A percentile compares a stretch with the other conserved stretches of the same genome.
Evolutionary conservation across 1,139 yeast species (phyloP).

Genomic region (Taphrina sp.): DNA sequence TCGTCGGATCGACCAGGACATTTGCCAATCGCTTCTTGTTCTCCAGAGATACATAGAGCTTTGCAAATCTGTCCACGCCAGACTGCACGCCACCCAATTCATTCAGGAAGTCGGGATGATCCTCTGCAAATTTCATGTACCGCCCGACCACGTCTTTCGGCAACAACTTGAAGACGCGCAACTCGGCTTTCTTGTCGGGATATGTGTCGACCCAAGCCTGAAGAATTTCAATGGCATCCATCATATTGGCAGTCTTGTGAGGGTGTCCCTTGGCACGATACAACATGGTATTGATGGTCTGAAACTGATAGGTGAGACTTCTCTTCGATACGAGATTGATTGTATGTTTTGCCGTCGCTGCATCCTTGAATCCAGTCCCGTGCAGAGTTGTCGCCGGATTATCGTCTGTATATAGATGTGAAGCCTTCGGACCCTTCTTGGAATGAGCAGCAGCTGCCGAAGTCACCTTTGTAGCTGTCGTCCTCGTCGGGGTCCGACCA

Average conservation of each 20-base stretch:
- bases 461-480: no score
- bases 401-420: conserved; percentile 20
- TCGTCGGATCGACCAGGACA: not conserved
- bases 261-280: conserved; percentile 20
- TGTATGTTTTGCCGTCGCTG: conserved; percentile 3
- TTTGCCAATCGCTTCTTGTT: conserved; percentile 6
- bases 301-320: conserved; percentile 16
- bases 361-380: conserved; percentile 24
- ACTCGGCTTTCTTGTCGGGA: not conserved
- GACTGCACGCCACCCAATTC: not conserved
- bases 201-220: conserved; percentile 9
- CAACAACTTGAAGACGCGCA: not conserved
- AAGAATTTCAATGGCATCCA: conserved; percentile 1
- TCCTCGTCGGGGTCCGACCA: no score
- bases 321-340: conserved; percentile 7
- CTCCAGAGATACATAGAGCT: conserved; percentile 3
- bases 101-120: conserved; percentile 2
- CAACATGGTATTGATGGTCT: conserved; percentile 21
- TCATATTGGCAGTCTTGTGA: conserved; percentile 14
- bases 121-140: conserved; percentile 13
- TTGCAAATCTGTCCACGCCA: not conserved
- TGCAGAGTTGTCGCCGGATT: conserved; percentile 14
- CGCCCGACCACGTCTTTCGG: conserved; percentile 3
- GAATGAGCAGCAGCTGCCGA: no score
- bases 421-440: conserved; percentile 8